These are phyloP conservation scores for Eucalyptus tenuipes DNA, from an alignment of 345 rosid genomes.

Conservation along the genomic window DNA sequence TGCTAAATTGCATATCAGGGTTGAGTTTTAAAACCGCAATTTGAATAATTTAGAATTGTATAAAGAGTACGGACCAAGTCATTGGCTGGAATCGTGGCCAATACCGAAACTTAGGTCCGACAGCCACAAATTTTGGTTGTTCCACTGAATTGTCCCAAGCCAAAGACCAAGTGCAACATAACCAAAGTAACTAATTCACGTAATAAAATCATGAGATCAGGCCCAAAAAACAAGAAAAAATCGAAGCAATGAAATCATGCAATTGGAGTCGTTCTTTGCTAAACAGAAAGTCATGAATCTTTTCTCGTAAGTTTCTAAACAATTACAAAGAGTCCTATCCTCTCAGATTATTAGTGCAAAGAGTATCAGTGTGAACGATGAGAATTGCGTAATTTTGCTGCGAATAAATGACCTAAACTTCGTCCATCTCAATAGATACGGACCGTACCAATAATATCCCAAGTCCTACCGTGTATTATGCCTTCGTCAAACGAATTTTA, in stretches of 20 bases:
- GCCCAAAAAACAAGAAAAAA: neutral
- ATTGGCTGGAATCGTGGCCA: neutral
- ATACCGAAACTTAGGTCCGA: neutral
- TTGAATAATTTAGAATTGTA: neutral
- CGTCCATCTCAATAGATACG: neutral
- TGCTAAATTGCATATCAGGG: neutral
- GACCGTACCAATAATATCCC: neutral
- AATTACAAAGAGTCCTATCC: neutral
- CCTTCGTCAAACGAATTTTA: neutral
- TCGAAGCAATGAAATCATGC: neutral
- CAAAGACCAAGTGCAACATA: neutral
- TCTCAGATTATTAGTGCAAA: neutral
- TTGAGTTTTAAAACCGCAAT: neutral
- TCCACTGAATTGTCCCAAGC: neutral
- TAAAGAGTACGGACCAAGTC: neutral
- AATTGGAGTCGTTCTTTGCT: neutral
- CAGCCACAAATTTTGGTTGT: neutral
- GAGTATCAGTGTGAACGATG: neutral
- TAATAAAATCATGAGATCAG: neutral
- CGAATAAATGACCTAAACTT: neutral
- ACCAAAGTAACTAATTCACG: neutral
- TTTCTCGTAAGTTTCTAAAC: neutral
- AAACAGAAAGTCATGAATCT: neutral
- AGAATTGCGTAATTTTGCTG: neutral
- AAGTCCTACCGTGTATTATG: neutral